Evolutionary conservation across 2,329 filamentous ascomycete species (phyloP).

Genomic region (Ophiosphaerella narmari): DNA sequence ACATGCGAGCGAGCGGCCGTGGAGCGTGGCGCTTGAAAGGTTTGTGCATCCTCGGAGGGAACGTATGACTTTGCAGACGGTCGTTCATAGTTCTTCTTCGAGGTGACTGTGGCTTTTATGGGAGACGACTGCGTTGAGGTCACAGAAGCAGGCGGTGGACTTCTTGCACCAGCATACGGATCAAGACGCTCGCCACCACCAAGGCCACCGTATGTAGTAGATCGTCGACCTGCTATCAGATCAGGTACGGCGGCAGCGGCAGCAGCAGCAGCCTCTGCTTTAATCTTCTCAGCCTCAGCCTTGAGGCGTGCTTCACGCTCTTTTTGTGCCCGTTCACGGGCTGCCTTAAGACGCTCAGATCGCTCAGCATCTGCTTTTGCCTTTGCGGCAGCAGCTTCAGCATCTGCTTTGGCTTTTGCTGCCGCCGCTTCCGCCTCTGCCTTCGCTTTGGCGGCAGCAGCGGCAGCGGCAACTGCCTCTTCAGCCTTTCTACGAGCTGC

Average conservation of each 20-base stretch:
- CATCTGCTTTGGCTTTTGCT: constrained; percentile 40
- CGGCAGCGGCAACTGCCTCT: constrained; percentile 38
- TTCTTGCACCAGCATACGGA: constrained; percentile 64
- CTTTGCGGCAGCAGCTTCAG: constrained; percentile 37
- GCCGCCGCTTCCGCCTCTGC: constrained; percentile 32
- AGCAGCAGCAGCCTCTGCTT: constrained; percentile 20
- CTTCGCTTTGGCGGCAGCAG: constrained; percentile 36
- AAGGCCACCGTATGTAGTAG: constrained; percentile 45
- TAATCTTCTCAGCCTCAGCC: constrained; percentile 42
- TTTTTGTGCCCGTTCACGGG: constrained; percentile 45
- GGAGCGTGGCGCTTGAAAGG: constrained; percentile 38
- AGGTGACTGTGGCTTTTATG: constrained; percentile 44
- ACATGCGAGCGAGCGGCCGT: constrained; percentile 37
- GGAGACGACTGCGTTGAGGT: constrained; percentile 47
- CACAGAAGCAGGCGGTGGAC: constrained; percentile 53
- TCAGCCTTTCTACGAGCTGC: constrained; percentile 45
- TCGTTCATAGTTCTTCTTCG: constrained; percentile 51
- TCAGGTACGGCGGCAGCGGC: constrained; percentile 25
- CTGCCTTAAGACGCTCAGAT: constrained; percentile 44
- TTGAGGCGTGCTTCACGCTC: constrained; percentile 45
- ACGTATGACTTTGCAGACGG: constrained; percentile 61
- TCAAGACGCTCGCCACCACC: constrained; percentile 71
- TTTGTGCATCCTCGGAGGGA: constrained; percentile 58
- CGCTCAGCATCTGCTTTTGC: constrained; percentile 41
- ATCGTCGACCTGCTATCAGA: constrained; percentile 30